Evolutionary conservation across 176 grass and related monocot genomes (phyloP).

Genomic region (Triticum dicoccoides): DNA sequence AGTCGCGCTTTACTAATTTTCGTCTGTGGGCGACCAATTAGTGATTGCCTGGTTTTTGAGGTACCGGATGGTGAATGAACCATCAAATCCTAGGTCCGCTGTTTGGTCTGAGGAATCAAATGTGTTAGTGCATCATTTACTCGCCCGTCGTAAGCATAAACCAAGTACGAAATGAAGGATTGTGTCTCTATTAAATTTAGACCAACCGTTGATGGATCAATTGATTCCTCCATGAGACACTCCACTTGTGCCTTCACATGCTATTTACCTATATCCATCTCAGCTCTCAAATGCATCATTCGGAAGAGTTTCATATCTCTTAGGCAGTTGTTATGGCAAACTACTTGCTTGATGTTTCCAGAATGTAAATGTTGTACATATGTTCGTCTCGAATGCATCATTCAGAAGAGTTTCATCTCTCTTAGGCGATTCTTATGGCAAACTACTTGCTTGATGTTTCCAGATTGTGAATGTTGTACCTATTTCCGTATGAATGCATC

Average conservation of each 20-base stretch:
- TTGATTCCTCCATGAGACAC: background rate
- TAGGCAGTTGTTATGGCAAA: too few species aligned
- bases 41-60: background rate
- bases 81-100: background rate
- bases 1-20: background rate
- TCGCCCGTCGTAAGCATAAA: background rate
- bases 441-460: background rate
- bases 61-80: background rate
- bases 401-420: background rate
- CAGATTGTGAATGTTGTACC: background rate
- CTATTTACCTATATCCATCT: background rate
- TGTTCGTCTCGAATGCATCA: background rate
- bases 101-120: background rate
- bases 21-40: background rate
- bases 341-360: too few species aligned
- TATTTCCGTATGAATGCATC: background rate
- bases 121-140: background rate
- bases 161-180: background rate
- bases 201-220: background rate
- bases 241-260: background rate
- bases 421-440: background rate
- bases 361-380: background rate
- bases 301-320: too few species aligned
- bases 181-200: background rate
- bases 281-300: background rate